Evolutionary conservation across 164 flowering plant genomes (phyloP).

Genomic region (Brasenia schreberi): DNA sequence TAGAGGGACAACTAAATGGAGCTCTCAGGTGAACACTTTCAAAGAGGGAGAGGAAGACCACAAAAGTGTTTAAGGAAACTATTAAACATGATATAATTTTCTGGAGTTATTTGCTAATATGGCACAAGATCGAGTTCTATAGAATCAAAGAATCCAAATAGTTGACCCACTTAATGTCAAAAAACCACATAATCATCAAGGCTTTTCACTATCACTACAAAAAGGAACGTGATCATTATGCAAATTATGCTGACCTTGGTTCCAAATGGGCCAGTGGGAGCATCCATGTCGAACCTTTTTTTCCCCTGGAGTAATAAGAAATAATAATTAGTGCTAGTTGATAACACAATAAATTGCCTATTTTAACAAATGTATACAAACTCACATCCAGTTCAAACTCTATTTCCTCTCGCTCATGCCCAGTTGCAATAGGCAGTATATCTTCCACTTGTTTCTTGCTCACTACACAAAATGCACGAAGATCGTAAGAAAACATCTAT

Average conservation of each 20-base stretch:
- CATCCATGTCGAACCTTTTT: constrained; percentile 39
- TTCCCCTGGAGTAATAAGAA: constrained; percentile 33
- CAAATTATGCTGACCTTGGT: constrained; percentile 47
- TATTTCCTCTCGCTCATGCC: constrained; percentile 90
- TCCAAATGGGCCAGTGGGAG: constrained; percentile 74
- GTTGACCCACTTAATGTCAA: no score
- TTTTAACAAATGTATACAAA: neutral
- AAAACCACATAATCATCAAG: no score
- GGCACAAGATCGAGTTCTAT: no score
- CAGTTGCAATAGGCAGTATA: constrained; percentile 89
- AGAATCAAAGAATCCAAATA: no score
- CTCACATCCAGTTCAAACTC: constrained; percentile 67
- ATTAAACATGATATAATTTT: no score
- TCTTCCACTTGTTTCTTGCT: constrained; percentile 63
- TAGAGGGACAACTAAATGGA: no score
- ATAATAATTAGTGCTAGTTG: neutral
- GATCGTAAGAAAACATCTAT: neutral
- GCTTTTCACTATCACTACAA: no score
- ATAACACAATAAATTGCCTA: neutral
- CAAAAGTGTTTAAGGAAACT: no score
- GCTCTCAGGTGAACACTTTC: no score
- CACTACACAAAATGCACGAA: neutral
- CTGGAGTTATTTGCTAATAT: no score
- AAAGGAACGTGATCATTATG: no score
- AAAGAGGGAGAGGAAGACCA: no score